Evolutionary conservation across 768 basidiomycete genomes (phyloP), one percentile per base, ranked within the genome.

Genomic region (Termitomyces bulborhizus): DNA sequence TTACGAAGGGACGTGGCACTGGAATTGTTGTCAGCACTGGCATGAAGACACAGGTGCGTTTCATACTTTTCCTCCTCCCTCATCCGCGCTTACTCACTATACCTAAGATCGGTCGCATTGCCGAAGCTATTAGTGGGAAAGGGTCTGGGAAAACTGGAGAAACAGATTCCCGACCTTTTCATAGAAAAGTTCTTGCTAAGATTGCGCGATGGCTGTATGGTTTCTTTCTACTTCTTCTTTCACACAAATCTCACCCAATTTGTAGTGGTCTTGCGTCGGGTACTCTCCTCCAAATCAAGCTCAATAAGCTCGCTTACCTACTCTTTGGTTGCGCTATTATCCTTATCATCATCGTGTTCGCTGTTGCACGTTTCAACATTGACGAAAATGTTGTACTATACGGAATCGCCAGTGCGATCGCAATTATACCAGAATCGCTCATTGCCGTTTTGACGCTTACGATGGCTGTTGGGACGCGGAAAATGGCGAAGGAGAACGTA

Each of bases 401-500:
- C 56, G 73, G 63, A 41, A 74, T 76, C 24, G 74, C 73, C 5
- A 60, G 65, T 15, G 73, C 70, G 27, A 70, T 75, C 36, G 64
- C 72, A 40, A 72, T 75, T 46, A 73, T 75, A 29, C 74, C 74
- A 2, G 75, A 74, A 63, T 71, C 73, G 3, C 68, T 75, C 34
- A 69, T 76, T 51, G 77, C 75, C 11, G 75, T 80, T 36, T 68
- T 84, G 61, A 79, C 81, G 3, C 72, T 84, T 42, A 85, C 83
- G 12, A 73, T 85, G 67, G 80, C 83, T 6, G 74, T 80, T 26
- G 82, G 82, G 0, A 80, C 80, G 1, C 70, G 74, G 49, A 76
- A 77, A 51, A 80, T 85, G 65, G 81, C 81, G 3, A 72, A 67
- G 43, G 71, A 82, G 62, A 76, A 84, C 57, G 84, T 84, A 34